Evolutionary conservation across 202 grass and related monocot species (phyloP), one percentile per base, ranked within the genome.

Genomic region (Saccharum hybrid): DNA sequence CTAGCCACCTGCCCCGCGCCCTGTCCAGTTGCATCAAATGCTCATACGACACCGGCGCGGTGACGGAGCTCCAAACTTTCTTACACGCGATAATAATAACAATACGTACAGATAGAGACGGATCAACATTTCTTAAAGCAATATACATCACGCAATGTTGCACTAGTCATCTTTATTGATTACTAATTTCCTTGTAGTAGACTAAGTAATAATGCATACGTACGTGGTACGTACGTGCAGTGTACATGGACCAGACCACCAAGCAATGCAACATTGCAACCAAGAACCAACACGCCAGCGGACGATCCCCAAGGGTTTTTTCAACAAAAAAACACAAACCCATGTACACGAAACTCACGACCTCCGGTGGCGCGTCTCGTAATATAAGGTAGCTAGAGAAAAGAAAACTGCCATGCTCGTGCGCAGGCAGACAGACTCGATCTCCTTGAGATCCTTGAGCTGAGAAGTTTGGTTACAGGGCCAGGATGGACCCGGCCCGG

Each of bases 291-390:
- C 49, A 39, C 84, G 30, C 63, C 78, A 82, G n/a, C 85, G 26
- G 75, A 63, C 10, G 66, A 13, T 71, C 38, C 11, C 28, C 62
- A 34, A 14, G 13, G 40, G 78, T 43, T 76, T 76, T 13, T 13
- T 13, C 60, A 26, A 10, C 37, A 48, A 21, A 82, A 87, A 87
- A 71, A 76, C 21, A 63, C 79, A 82, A 82, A 70, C 64, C 78
- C 85, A 52, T 22, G 72, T 2, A 52, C 19, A 31, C 37, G 12
- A 76, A 63, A 7, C 11, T n/a, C 7, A 46, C 11, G 16, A 12
- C 31, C 28, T 15, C 21, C 28, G 39, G 71, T 63, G 72, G 72
- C 39, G 26, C 37, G 19, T 28, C 34, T 67, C 62, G 38, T 39
- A 52, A 16, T 5, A 36, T 5, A 36, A 36, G 34, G 34, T 36